Evolutionary conservation across 495 filamentous ascomycete species (phyloP).

Genomic region (Choiromyces venosus): DNA sequence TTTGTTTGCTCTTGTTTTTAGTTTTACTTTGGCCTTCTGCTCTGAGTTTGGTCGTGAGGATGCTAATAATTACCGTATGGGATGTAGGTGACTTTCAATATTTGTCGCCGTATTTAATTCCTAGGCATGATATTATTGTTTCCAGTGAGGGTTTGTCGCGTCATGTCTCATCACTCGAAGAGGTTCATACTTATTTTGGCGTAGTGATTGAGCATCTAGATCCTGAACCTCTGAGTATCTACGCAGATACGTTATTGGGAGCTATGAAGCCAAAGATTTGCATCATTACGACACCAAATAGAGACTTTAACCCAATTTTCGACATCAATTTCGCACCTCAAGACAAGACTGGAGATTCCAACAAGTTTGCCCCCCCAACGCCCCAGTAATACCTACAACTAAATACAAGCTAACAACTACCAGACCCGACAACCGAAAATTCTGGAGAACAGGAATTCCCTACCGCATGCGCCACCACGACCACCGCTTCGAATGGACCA

Average conservation of each 20-base stretch:
- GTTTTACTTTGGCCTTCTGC: too few relatives aligned
- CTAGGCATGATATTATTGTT: conserved; percentile 33
- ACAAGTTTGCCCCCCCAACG: not conserved
- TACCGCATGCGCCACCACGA: conserved; percentile 41
- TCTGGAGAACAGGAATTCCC: conserved; percentile 24
- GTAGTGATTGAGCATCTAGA: conserved; percentile 42
- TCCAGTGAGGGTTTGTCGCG: conserved; percentile 33
- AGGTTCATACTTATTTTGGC: conserved; percentile 4
- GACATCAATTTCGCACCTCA: conserved; percentile 23
- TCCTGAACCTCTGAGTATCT: conserved; percentile 30
- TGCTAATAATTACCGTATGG: not conserved
- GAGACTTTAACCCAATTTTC: conserved; percentile 41
- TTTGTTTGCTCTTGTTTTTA: not conserved
- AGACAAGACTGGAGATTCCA: not conserved
- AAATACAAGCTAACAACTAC: too few relatives aligned
- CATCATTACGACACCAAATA: conserved; percentile 40
- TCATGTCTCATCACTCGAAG: conserved; percentile 30
- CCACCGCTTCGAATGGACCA: conserved; percentile 42
- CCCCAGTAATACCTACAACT: too few relatives aligned
- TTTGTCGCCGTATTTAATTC: conserved; percentile 16
- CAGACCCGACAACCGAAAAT: not conserved
- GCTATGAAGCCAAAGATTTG: conserved; percentile 37
- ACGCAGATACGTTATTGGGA: conserved; percentile 32
- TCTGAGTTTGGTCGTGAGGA: not conserved
- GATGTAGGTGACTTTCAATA: conserved; percentile 30